Evolutionary conservation across 1,284 basidiomycete species (phyloP).

Genomic region (Jaminaea rosea): DNA sequence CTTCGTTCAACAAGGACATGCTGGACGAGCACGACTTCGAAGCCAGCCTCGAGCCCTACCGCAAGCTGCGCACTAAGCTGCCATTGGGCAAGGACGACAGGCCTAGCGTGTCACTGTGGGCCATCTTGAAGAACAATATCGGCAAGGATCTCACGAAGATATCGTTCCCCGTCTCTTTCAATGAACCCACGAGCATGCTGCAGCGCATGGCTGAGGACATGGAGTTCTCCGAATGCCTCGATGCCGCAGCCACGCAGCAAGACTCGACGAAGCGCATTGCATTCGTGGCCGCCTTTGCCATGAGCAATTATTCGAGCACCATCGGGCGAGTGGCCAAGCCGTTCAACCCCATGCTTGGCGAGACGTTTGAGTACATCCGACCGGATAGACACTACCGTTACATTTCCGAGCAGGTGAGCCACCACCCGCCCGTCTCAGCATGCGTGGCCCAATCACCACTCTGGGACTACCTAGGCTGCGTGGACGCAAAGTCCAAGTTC

Average conservation of each 20-base stretch:
- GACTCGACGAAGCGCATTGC: slow-evolving; percentile 78
- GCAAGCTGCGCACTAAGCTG: slow-evolving; percentile 58
- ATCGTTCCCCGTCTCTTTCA: slow-evolving; percentile 90
- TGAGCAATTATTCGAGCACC: slow-evolving; percentile 95
- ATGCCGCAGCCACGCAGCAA: slow-evolving; percentile 66
- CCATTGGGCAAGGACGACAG: slow-evolving; percentile 69
- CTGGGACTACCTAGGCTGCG: slow-evolving; percentile 78
- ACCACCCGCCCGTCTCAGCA: slow-evolving; percentile 94
- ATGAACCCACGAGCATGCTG: slow-evolving; percentile 71
- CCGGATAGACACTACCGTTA: slow-evolving; percentile 80
- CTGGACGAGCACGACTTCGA: slow-evolving; percentile 26
- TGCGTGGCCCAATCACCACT: slow-evolving; percentile 74
- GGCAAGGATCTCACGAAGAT: slow-evolving; percentile 97
- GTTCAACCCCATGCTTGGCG: slow-evolving; percentile 54
- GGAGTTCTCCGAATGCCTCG: slow-evolving; percentile 51
- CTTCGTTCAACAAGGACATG: too few relatives aligned
- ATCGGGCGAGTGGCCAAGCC: slow-evolving; percentile 53
- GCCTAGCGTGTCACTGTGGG: slow-evolving; percentile 86
- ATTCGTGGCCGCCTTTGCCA: slow-evolving; percentile 91
- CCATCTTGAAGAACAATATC: slow-evolving; percentile 87
- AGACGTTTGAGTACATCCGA: slow-evolving; percentile 89
- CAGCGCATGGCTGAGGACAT: slow-evolving; percentile 54
- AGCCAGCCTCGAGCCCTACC: slow-evolving; percentile 52
- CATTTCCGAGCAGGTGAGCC: slow-evolving; percentile 86
- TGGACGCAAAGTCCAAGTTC: slow-evolving; percentile 44